These are phyloP conservation scores for Glomus cerebriforme DNA, from an alignment of 192 early-diverging fungal species.

Conservation along the genomic window DNA sequence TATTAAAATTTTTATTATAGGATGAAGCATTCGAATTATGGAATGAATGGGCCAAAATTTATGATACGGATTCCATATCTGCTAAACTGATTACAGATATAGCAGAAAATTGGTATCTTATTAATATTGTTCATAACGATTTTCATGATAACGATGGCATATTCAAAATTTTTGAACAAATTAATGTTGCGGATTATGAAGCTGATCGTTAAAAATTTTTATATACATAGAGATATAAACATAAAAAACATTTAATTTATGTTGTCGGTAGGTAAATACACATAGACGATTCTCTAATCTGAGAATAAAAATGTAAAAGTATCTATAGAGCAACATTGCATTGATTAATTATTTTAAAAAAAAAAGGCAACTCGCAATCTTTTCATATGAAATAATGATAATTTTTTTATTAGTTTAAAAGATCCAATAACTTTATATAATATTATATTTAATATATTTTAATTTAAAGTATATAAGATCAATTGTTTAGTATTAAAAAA, in stretches of 20 bases:
- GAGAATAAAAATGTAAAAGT: not conserved
- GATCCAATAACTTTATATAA: not conserved
- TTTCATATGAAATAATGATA: not conserved
- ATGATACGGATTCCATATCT: slow-evolving; percentile 52
- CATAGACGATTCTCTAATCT: not conserved
- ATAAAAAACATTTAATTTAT: not conserved
- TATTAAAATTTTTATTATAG: slow-evolving; percentile 25
- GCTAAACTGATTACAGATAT: slow-evolving; percentile 61
- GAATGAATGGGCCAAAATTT: slow-evolving; percentile 85
- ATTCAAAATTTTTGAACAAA: slow-evolving; percentile 66
- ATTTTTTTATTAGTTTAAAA: not conserved
- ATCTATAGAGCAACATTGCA: too few species aligned
- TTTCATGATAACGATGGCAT: slow-evolving; percentile 73
- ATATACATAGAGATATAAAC: not conserved
- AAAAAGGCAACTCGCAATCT: not conserved
- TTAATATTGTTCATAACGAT: slow-evolving; percentile 96
- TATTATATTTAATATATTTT: too few species aligned
- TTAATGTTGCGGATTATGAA: not conserved
- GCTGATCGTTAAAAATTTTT: slow-evolving; percentile 17
- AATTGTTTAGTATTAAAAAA: too few species aligned
- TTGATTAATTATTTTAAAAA: not conserved
- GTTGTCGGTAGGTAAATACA: not conserved
- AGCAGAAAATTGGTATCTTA: slow-evolving; percentile 79
- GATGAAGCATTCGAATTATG: slow-evolving; percentile 95
- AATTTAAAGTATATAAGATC: too few species aligned